These are phyloP conservation scores for Voacanga thouarsii DNA, from an alignment of 257 asterid genomes.

Conservation along the genomic window DNA sequence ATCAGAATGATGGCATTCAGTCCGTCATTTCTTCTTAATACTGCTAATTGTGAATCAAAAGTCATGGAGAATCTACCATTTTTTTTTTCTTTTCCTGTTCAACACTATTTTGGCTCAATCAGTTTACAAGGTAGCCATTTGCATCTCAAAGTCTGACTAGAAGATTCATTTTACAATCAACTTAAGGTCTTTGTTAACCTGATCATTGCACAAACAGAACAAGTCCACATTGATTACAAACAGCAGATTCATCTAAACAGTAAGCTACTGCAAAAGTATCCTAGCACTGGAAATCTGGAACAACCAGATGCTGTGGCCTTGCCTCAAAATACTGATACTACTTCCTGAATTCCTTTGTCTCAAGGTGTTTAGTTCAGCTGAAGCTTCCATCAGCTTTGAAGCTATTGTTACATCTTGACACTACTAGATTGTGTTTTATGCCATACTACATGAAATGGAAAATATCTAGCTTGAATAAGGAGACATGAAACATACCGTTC, in stretches of 20 bases:
- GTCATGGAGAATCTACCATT: not conserved
- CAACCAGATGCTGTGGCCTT: not conserved
- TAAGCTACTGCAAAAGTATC: not conserved
- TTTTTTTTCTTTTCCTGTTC: not conserved
- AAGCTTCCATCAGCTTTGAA: not conserved
- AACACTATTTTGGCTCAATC: not conserved
- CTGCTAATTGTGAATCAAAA: not conserved
- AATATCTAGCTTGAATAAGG: slow-evolving; percentile 1
- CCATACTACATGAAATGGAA: not conserved
- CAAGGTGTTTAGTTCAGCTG: not conserved
- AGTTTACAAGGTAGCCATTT: not conserved
- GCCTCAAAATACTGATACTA: not conserved
- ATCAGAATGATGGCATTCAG: not conserved
- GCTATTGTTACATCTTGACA: not conserved
- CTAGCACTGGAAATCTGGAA: not conserved
- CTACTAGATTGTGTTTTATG: not conserved
- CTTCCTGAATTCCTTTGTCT: not conserved
- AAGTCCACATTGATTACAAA: not conserved
- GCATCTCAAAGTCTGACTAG: not conserved
- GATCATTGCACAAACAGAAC: not conserved
- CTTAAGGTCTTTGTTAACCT: not conserved
- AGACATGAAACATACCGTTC: slow-evolving; percentile 64
- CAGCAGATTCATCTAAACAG: not conserved
- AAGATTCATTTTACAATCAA: not conserved
- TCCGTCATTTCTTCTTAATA: not conserved